Evolutionary conservation across 2,329 filamentous ascomycete genomes (phyloP), one percentile per base, ranked within the genome.

Genomic region (Hirsutella thompsonii): DNA sequence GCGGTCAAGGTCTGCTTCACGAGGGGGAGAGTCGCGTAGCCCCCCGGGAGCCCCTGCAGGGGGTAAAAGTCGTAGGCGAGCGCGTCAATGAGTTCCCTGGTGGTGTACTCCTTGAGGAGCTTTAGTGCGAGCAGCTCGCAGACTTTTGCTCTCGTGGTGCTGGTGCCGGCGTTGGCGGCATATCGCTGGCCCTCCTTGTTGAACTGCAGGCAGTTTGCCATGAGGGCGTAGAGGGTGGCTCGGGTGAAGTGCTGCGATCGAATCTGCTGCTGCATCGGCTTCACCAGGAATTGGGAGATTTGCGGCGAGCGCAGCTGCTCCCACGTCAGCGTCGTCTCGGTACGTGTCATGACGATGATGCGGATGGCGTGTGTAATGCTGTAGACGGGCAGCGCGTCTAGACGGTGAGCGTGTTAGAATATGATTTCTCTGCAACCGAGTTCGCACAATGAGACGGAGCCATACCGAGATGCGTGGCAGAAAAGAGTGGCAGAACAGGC

Each of bases 51-150:
- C 8, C 89, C 90, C 58, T 94, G 88, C 1, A 95, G 70, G 1
- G 90, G 90, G 57, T 92, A 86, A 58, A 94, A 95, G 58, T 95
- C 90, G 61, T 95, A 95, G 20, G 87, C 93, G 33, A 96, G 69
- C 3, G 87, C 88, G 65, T 96, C 90, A 50, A 95, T 94, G 50
- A 96, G 71, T 61, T 95, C 89, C 44, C 88, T 71, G 0, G 86
- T 94, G 18, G 76, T 80, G 62, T 89, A 94, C 56, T 96, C 90
- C 63, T 86, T 90, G 48, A 96, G 67, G 46, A 95, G 59, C 58
- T 93, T 86, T 59, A 95, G 85, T 13, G 89, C 87, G 37, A 96
- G 68, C 44, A 96, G 71, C 65, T 96, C 89, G 63, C 88, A 93
- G 37, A 94, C 81, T 65, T 89, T 78, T 36, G 88, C 86, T 49